These are phyloP conservation scores for Penicillium sclerotiorum DNA, from an alignment of 2,329 filamentous ascomycete genomes.

Conservation along the genomic window DNA sequence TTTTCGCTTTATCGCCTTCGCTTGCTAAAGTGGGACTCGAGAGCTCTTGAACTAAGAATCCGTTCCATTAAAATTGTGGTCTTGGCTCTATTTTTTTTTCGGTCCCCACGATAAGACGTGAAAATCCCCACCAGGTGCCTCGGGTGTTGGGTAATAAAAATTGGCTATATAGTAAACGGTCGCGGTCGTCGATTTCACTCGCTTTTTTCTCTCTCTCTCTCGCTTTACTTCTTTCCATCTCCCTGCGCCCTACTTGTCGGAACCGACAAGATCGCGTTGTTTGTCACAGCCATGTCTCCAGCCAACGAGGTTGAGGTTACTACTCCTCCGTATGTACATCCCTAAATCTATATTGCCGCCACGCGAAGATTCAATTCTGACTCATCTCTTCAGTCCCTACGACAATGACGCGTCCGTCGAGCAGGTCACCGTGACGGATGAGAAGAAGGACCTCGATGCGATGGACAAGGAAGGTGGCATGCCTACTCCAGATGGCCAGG, in stretches of 20 bases:
- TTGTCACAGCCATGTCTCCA: constrained; percentile 24
- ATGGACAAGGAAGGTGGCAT: constrained; percentile 35
- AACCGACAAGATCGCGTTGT: constrained; percentile 8
- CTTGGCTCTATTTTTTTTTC: constrained; percentile 9
- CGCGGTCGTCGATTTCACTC: constrained; percentile 6
- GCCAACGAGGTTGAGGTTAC: constrained; percentile 31
- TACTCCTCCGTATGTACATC: constrained; percentile 29
- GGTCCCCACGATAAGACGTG: constrained; percentile 67
- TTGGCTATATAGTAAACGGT: constrained; percentile 31
- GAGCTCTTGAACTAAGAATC: constrained; percentile 6
- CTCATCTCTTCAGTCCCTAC: constrained; percentile 16
- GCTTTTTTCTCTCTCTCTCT: constrained; percentile 13
- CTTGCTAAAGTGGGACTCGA: constrained; percentile 6
- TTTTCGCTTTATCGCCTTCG: constrained; percentile 15
- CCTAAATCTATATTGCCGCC: no score
- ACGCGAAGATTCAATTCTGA: no score
- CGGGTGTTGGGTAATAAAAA: constrained; percentile 22
- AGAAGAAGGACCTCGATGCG: constrained; percentile 26
- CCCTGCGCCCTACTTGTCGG: constrained; percentile 11
- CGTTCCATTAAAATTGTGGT: constrained; percentile 7
- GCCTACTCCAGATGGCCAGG: constrained; percentile 50
- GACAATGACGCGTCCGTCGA: constrained; percentile 21
- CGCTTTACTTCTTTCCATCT: no score
- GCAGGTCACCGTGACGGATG: constrained; percentile 22
- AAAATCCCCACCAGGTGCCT: constrained; percentile 41